phyloP scores from a whole-genome alignment of 2,329 filamentous ascomycete species.

The Catunica adiposa region DNA sequence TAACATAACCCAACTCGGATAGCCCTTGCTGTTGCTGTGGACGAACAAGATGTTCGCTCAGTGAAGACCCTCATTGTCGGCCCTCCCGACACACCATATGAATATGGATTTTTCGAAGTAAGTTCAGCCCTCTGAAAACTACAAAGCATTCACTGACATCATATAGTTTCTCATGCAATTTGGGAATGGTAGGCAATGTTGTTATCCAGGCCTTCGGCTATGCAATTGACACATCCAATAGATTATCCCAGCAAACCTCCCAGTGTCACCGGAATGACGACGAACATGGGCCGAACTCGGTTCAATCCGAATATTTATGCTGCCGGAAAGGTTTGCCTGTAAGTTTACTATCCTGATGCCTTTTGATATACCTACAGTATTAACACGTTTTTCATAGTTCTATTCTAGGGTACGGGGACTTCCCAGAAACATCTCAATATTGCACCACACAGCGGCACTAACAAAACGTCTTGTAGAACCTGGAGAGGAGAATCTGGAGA shows the following conservation, averaged over 20 bases:
- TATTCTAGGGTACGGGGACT: slow-evolving; percentile 54
- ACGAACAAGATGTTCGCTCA: slow-evolving; percentile 75
- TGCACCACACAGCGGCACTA: neutral
- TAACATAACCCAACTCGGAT: slow-evolving; percentile 1
- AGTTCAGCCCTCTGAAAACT: slow-evolving; percentile 17
- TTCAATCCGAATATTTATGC: slow-evolving; percentile 98
- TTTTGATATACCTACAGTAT: neutral
- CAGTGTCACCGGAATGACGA: slow-evolving; percentile 54
- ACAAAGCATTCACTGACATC: neutral
- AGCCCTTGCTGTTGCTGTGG: slow-evolving; percentile 77
- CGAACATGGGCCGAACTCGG: slow-evolving; percentile 70
- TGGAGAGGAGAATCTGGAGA: slow-evolving; percentile 85
- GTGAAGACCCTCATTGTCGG: slow-evolving; percentile 81
- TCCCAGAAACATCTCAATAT: neutral
- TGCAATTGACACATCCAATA: slow-evolving; percentile 21
- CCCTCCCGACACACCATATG: slow-evolving; percentile 85
- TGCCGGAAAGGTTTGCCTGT: slow-evolving; percentile 82
- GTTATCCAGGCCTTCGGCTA: neutral
- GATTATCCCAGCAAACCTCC: slow-evolving; percentile 67
- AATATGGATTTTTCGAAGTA: slow-evolving; percentile 95
- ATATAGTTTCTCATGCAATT: slow-evolving; percentile 62
- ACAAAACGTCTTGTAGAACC: slow-evolving; percentile 43
- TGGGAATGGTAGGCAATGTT: slow-evolving; percentile 42
- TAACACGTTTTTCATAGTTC: slow-evolving; percentile 37
- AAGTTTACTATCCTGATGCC: slow-evolving; percentile 24